Evolutionary conservation across 345 rosid genomes (phyloP).

Genomic region (Cardamine resedifolia): DNA sequence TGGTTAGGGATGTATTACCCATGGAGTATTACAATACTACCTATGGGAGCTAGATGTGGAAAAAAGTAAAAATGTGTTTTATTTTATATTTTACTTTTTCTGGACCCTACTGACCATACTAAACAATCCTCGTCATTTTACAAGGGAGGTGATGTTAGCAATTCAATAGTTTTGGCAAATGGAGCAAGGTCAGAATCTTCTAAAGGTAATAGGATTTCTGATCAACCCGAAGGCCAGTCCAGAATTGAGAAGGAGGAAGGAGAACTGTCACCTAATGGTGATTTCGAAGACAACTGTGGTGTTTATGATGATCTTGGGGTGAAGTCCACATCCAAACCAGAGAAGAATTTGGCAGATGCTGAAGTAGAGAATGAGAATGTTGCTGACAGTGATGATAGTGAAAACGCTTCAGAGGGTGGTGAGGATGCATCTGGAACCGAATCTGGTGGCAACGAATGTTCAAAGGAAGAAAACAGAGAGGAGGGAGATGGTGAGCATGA

Average conservation of each 20-base stretch:
- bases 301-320: slow-evolving; percentile 48
- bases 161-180: slow-evolving; percentile 40
- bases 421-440: slow-evolving; percentile 79
- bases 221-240: slow-evolving; percentile 49
- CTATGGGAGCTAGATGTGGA: not conserved
- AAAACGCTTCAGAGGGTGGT: slow-evolving; percentile 72
- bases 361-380: slow-evolving; percentile 69
- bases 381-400: slow-evolving; percentile 80
- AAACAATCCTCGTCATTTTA: slow-evolving; percentile 20
- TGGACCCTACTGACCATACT: slow-evolving; percentile 10
- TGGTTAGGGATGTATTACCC: slow-evolving; percentile 5
- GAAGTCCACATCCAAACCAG: slow-evolving; percentile 47
- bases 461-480: slow-evolving; percentile 70
- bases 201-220: slow-evolving; percentile 37
- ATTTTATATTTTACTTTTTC: slow-evolving; percentile 2
- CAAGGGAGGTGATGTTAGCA: slow-evolving; percentile 51
- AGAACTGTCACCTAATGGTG: slow-evolving; percentile 84
- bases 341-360: slow-evolving; percentile 44
- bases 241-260: slow-evolving; percentile 90
- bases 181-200: slow-evolving; percentile 38
- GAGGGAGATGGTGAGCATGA: slow-evolving; percentile 75
- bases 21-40: slow-evolving; percentile 4
- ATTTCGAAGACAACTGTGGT: slow-evolving; percentile 64
- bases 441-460: slow-evolving; percentile 86
- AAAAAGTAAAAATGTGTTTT: not conserved